Conservation (phyloP, 352 stramenopile genomes). For the Phytophthora crassamura region DNA sequence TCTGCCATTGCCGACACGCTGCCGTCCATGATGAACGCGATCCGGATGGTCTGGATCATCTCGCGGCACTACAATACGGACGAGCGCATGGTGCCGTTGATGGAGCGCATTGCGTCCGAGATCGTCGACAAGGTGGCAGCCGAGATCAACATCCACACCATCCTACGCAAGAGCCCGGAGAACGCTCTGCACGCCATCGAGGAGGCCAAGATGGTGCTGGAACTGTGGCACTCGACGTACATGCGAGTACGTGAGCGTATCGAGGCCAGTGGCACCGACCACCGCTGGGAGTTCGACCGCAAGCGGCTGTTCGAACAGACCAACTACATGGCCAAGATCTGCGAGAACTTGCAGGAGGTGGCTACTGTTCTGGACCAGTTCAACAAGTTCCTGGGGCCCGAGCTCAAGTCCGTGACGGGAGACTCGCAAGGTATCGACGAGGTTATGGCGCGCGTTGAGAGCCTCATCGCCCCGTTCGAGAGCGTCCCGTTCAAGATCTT, state of each 20-base stretch:
- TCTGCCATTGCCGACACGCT: constrained; percentile 93
- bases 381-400: constrained; percentile 95
- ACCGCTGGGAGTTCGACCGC: constrained; percentile 96
- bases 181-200: constrained; percentile 84
- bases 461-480: constrained; percentile 88
- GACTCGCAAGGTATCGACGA: constrained; percentile 95
- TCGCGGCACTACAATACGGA: constrained; percentile 98
- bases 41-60: constrained; percentile 98
- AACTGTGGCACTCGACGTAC: constrained; percentile 95
- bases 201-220: constrained; percentile 92
- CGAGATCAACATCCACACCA: constrained; percentile 93
- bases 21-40: constrained; percentile 96
- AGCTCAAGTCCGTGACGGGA: constrained; percentile 96
- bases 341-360: constrained; percentile 94
- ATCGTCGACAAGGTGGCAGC: constrained; percentile 93
- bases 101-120: constrained; percentile 95
- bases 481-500: constrained; percentile 95
- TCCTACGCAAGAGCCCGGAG: constrained; percentile 85
- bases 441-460: constrained; percentile 90
- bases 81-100: constrained; percentile 95
- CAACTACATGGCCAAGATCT: constrained; percentile 97
- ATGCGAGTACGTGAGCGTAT: constrained; percentile 95
- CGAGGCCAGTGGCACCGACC: constrained; percentile 93
- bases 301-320: constrained; percentile 96
- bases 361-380: constrained; percentile 95